These are phyloP conservation scores for Melampsora americana DNA, from an alignment of 1,284 basidiomycete species.

Conservation along the genomic window DNA sequence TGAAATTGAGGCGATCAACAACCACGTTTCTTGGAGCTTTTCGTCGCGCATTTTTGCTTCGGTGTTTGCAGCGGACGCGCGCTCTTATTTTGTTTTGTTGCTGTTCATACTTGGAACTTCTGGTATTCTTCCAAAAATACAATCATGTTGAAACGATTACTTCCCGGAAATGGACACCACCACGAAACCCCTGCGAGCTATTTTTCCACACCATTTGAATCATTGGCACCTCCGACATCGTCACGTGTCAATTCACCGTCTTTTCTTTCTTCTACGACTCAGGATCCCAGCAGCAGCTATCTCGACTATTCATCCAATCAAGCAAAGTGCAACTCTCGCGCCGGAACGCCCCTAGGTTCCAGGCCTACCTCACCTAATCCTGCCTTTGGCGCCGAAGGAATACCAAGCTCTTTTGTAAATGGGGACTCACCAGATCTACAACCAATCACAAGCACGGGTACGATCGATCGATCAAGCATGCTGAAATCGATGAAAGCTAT, in stretches of 20 bases:
- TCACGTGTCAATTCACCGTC: constrained; percentile 7
- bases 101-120: too few species aligned
- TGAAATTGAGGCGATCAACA: too few species aligned
- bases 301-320: neutral
- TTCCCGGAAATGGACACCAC: constrained; percentile 9
- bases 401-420: neutral
- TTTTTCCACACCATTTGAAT: neutral
- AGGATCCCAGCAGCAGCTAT: neutral
- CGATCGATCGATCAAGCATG: constrained; percentile 3
- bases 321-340: neutral
- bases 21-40: too few species aligned
- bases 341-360: neutral
- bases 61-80: too few species aligned
- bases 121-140: neutral
- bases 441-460: neutral
- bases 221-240: neutral
- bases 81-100: too few species aligned
- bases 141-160: constrained; percentile 4
- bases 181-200: neutral
- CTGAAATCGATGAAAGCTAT: constrained; percentile 8
- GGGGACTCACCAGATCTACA: neutral
- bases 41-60: too few species aligned
- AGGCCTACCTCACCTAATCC: neutral
- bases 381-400: neutral
- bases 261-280: neutral